Conservation (phyloP, 2,329 filamentous ascomycete species). For the Talaromyces sp. region DNA sequence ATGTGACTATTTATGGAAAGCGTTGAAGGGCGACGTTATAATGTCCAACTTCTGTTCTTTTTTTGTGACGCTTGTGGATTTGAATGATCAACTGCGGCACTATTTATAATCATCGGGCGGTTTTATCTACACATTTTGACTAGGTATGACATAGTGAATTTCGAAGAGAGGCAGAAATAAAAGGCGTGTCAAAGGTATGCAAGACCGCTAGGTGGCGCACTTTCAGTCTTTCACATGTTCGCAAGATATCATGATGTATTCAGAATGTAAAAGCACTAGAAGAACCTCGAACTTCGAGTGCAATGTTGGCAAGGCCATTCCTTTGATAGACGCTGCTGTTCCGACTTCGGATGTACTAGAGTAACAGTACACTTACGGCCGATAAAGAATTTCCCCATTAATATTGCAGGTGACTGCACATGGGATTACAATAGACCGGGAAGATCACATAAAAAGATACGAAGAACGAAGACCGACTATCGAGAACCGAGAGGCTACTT, state of each 20-base stretch:
- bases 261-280: neutral
- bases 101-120: neutral
- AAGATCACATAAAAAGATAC: neutral
- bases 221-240: conserved; percentile 9
- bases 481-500: conserved; percentile 1
- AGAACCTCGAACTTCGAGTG: too few relatives aligned
- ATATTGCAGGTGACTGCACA: neutral
- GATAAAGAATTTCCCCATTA: neutral
- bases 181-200: neutral
- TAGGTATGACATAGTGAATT: neutral
- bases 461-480: conserved; percentile 4
- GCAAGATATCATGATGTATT: neutral
- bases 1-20: neutral
- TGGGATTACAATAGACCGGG: neutral
- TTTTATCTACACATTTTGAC: neutral
- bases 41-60: neutral
- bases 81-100: neutral
- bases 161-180: neutral
- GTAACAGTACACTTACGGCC: neutral
- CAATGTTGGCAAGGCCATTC: neutral
- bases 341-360: neutral
- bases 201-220: neutral
- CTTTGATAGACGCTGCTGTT: neutral
- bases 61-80: neutral
- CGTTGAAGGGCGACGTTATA: neutral